Conservation (phyloP, 2,329 filamentous ascomycete species). For the Colletotrichum musae region DNA sequence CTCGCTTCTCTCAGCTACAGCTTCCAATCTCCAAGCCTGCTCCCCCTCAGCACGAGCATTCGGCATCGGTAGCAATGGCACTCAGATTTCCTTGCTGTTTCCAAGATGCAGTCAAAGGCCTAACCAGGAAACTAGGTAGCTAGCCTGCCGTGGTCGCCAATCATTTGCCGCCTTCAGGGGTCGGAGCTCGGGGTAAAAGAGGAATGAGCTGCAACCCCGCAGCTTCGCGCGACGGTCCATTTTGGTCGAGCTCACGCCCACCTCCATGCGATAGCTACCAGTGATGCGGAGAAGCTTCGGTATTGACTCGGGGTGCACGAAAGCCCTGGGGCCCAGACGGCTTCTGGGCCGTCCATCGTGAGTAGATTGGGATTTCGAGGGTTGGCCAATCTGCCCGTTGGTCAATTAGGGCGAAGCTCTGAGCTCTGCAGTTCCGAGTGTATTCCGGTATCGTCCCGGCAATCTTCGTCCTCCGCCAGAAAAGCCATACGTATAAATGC, state of each 20-base stretch:
- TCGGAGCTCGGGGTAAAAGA: slow-evolving; percentile 15
- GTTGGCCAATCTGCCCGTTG: background rate
- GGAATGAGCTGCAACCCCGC: slow-evolving; percentile 25
- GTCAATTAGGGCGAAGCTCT: slow-evolving; percentile 21
- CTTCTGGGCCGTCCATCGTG: slow-evolving; percentile 4
- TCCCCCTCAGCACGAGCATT: slow-evolving; percentile 5
- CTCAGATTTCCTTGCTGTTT: background rate
- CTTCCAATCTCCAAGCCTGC: background rate
- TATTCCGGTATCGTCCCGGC: background rate
- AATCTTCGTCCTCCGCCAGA: slow-evolving; percentile 8
- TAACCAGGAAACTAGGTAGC: background rate
- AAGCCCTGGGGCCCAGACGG: background rate
- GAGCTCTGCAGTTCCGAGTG: slow-evolving; percentile 5
- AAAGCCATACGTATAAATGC: slow-evolving; percentile 23
- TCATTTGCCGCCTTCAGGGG: slow-evolving; percentile 9
- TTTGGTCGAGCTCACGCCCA: slow-evolving; percentile 19
- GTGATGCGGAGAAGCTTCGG: slow-evolving; percentile 35
- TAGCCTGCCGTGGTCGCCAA: background rate
- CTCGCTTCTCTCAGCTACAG: too few relatives aligned
- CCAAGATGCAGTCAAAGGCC: slow-evolving; percentile 1
- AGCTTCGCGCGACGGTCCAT: slow-evolving; percentile 18
- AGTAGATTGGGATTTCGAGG: background rate
- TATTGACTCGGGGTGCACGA: slow-evolving; percentile 27
- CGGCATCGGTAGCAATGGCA: background rate
- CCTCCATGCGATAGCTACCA: slow-evolving; percentile 17